phyloP scores from a whole-genome alignment of 345 rosid genomes.

The Bretschneidera sinensis region DNA sequence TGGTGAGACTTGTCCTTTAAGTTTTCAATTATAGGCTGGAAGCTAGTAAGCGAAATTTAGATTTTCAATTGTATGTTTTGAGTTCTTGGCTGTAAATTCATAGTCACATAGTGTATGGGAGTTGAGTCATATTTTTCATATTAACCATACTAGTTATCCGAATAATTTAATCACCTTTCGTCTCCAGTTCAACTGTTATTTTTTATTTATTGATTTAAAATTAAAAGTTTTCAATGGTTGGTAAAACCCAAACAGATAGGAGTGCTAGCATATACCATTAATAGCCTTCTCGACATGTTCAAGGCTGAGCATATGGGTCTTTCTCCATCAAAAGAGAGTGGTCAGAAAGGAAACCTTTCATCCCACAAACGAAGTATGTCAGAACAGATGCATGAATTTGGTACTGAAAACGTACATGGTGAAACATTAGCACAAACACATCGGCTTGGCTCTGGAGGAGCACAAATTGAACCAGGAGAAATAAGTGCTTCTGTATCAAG shows the following conservation, averaged over 20 bases:
- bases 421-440: constrained; percentile 12
- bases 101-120: not conserved
- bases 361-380: constrained; percentile 9
- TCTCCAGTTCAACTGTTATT: not conserved
- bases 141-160: not conserved
- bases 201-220: constrained; percentile 1
- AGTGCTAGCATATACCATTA: constrained; percentile 8
- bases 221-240: not conserved
- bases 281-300: constrained; percentile 20
- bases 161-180: not conserved
- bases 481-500: constrained; percentile 3
- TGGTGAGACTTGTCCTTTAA: not conserved
- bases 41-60: not conserved
- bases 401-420: constrained; percentile 11
- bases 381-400: constrained; percentile 9
- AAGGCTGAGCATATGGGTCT: constrained; percentile 18
- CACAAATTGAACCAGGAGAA: constrained; percentile 15
- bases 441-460: constrained; percentile 10
- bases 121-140: constrained; percentile 3
- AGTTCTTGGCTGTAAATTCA: not conserved
- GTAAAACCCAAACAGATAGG: not conserved
- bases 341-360: constrained; percentile 9
- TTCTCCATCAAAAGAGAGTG: constrained; percentile 21
- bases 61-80: not conserved
- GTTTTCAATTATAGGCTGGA: not conserved